Evolutionary conservation across 2,329 filamentous ascomycete species (phyloP).

Genomic region (Mollisia scopiformis): DNA sequence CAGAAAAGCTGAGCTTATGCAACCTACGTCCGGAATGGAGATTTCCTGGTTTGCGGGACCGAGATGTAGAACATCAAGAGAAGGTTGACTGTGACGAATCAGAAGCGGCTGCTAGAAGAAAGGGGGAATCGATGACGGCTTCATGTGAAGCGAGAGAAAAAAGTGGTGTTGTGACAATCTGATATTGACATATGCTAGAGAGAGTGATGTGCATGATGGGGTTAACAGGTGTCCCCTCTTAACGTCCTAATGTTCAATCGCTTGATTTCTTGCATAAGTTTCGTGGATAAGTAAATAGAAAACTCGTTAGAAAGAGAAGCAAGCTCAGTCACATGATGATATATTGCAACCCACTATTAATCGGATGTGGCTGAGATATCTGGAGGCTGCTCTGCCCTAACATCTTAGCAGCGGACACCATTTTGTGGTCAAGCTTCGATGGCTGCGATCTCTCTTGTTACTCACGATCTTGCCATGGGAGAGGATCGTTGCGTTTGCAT

Average conservation of each 20-base stretch:
- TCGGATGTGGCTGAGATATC: not conserved
- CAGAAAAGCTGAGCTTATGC: no score
- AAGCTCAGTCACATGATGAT: not conserved
- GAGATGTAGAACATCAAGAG: not conserved
- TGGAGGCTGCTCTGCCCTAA: no score
- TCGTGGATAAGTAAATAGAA: no score
- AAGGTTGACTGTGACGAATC: not conserved
- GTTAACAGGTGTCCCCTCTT: no score
- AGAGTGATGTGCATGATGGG: no score
- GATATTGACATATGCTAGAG: no score
- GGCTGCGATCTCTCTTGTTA: not conserved
- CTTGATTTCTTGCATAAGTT: no score
- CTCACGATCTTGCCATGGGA: not conserved
- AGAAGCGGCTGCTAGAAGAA: not conserved
- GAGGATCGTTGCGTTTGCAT: not conserved
- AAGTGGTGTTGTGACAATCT: no score
- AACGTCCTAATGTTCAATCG: not conserved
- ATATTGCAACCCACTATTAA: not conserved
- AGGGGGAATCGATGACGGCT: not conserved
- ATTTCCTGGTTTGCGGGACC: no score
- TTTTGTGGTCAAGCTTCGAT: not conserved
- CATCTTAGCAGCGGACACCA: not conserved
- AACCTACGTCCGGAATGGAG: no score
- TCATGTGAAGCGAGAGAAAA: not conserved
- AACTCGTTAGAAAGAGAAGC: not conserved